These are phyloP conservation scores for Catharanthus roseus DNA, from an alignment of 257 asterid genomes.

Conservation along the genomic window DNA sequence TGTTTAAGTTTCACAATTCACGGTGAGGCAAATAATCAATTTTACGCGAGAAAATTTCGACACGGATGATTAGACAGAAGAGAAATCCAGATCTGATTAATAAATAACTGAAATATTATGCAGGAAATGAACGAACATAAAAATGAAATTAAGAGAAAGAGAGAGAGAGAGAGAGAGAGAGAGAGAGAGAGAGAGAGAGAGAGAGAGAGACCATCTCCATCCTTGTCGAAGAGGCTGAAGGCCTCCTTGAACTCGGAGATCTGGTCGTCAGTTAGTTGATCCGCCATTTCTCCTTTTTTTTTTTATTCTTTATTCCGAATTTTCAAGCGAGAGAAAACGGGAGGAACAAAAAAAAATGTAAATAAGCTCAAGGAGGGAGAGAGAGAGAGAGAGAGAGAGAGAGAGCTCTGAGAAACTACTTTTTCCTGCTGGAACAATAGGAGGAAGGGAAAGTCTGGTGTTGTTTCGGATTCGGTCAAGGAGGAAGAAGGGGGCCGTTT, in stretches of 20 bases:
- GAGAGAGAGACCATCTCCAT: constrained; percentile 14
- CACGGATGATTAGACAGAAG: background rate
- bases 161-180: no score
- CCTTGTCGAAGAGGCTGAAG: constrained; percentile 15
- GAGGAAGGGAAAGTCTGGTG: background rate
- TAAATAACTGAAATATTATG: background rate
- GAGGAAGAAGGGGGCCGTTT: background rate
- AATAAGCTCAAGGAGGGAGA: background rate
- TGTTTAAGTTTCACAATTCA: background rate
- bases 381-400: no score
- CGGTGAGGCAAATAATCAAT: background rate
- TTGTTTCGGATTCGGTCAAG: background rate
- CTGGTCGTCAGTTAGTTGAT: constrained; percentile 11
- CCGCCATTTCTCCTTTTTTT: constrained; percentile 7
- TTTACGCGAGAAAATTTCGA: background rate
- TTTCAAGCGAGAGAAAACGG: background rate
- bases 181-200: background rate
- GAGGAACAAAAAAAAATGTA: no score
- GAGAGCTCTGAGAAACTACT: background rate
- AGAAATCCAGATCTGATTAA: background rate
- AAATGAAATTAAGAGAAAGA: background rate
- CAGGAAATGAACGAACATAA: background rate
- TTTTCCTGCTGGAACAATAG: background rate
- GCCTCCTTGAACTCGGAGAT: constrained; percentile 16
- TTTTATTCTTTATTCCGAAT: background rate